phyloP scores from a whole-genome alignment of 2,329 filamentous ascomycete species.

The Thermothelomyces thermophilus region DNA sequence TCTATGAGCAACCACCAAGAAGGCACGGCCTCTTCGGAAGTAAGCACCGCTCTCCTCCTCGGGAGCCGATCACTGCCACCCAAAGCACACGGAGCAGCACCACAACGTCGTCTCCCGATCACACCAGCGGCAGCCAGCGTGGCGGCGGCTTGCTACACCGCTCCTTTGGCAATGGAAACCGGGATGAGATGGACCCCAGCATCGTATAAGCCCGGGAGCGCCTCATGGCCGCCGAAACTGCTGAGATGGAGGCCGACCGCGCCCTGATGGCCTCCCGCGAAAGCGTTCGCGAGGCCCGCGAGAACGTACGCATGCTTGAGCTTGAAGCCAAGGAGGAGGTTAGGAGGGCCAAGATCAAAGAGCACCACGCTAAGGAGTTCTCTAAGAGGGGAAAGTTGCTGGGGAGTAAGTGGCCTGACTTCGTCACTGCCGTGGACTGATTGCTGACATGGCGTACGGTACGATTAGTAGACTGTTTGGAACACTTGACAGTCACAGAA shows the following conservation, averaged over 20 bases:
- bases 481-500: no score
- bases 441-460: slow-evolving; percentile 2
- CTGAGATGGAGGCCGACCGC: slow-evolving; percentile 59
- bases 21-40: slow-evolving; percentile 11
- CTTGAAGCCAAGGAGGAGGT: slow-evolving; percentile 60
- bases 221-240: slow-evolving; percentile 54
- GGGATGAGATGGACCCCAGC: slow-evolving; percentile 49
- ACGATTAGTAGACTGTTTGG: background rate
- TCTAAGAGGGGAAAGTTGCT: slow-evolving; percentile 64
- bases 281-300: slow-evolving; percentile 56
- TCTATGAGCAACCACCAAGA: slow-evolving; percentile 24
- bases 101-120: slow-evolving; percentile 17
- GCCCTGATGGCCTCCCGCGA: slow-evolving; percentile 51
- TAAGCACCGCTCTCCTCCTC: slow-evolving; percentile 25
- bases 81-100: slow-evolving; percentile 22
- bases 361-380: slow-evolving; percentile 56
- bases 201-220: slow-evolving; percentile 57
- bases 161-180: slow-evolving; percentile 38
- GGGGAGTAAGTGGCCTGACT: slow-evolving; percentile 49
- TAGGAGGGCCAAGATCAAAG: slow-evolving; percentile 60
- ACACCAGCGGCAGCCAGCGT: slow-evolving; percentile 18
- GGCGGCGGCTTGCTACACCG: slow-evolving; percentile 38
- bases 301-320: slow-evolving; percentile 57
- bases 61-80: slow-evolving; percentile 19
- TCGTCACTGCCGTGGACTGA: no score